Evolutionary conservation across 257 asterid species (phyloP).

Genomic region (Voacanga thouarsii): DNA sequence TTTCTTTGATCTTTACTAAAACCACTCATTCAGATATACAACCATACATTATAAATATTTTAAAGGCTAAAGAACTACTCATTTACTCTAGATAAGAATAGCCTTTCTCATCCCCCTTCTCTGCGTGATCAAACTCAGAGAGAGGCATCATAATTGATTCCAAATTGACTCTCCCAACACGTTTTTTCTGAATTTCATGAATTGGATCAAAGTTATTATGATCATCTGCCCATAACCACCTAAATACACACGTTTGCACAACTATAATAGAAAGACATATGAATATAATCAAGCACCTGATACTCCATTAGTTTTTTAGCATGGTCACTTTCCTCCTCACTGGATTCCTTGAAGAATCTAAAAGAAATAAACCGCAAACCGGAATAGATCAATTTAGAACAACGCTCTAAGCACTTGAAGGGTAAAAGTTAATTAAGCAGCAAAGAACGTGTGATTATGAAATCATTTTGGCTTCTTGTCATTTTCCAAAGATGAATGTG

Average conservation of each 20-base stretch:
- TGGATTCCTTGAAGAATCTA: conserved; percentile 61
- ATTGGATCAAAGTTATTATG: neutral
- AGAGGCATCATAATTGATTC: conserved; percentile 65
- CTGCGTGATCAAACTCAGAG: conserved; percentile 66
- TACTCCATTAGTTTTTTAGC: conserved; percentile 68
- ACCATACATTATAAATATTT: neutral
- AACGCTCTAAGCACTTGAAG: no score
- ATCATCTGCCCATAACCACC: no score
- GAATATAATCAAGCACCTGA: conserved; percentile 37
- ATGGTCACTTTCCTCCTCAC: conserved; percentile 56
- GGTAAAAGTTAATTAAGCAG: no score
- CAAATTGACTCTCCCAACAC: conserved; percentile 75
- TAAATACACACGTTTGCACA: neutral
- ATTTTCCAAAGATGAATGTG: no score
- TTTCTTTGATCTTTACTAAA: no score
- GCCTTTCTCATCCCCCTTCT: conserved; percentile 59
- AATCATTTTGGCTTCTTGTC: no score
- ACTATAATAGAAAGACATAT: neutral
- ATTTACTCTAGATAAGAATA: neutral
- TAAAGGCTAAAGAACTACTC: neutral
- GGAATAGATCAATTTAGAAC: neutral
- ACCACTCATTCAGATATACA: no score
- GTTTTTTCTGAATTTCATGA: conserved; percentile 25
- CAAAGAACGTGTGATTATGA: no score
- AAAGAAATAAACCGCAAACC: neutral